phyloP scores from a whole-genome alignment of 768 basidiomycete genomes.

The Kwoniella europaea region DNA sequence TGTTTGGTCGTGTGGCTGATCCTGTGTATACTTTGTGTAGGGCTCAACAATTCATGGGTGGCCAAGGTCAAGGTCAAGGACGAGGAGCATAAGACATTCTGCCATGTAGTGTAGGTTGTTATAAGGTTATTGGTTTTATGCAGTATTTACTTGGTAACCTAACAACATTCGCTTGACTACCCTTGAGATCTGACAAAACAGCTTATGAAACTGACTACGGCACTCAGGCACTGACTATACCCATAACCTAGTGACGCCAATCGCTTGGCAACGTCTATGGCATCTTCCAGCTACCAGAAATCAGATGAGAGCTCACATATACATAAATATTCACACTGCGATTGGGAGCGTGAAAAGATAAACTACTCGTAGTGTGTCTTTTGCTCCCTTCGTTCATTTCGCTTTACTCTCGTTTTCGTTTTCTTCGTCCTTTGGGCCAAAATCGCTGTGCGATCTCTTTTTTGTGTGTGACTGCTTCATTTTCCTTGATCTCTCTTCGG shows the following conservation, averaged over 20 bases:
- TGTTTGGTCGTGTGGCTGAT: not conserved
- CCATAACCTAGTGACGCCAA: no score
- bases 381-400: constrained; percentile 1
- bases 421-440: not conserved
- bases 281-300: no score
- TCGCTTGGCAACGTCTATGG: no score
- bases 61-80: constrained; percentile 19
- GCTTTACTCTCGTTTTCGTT: not conserved
- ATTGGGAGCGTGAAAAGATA: no score
- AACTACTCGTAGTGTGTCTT: no score
- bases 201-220: no score
- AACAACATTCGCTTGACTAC: not conserved
- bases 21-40: constrained; percentile 22
- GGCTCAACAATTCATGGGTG: constrained; percentile 55
- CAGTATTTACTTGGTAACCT: not conserved
- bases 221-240: no score
- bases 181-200: no score
- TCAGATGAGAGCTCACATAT: no score
- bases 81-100: constrained; percentile 10
- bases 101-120: not conserved
- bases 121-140: not conserved
- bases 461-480: no score
- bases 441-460: not conserved
- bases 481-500: not conserved
- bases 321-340: no score